Evolutionary conservation across 768 basidiomycete genomes (phyloP), one percentile per base, ranked within the genome.

Genomic region (Agrocybe chaxingu): DNA sequence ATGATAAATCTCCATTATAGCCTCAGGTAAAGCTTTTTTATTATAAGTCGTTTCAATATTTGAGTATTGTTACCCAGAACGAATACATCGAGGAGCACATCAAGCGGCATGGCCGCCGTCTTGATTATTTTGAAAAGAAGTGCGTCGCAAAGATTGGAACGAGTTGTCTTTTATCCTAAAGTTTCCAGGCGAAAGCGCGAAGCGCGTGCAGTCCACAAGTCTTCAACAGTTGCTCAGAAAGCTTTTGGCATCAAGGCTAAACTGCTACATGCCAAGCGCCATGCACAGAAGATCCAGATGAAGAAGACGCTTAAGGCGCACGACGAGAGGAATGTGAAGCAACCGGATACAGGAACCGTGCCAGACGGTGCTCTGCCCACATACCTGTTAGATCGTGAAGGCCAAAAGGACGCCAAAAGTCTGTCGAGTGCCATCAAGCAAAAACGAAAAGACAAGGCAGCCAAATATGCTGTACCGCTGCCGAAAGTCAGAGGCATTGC

Each of bases 301-400:
- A 96, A 93, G 73, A 99, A 98, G 78, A 95, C 93, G n/a, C 87
- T 99, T 70, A 98, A 97, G 69, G 94, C 94, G 8, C 97, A 99
- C 74, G 97, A 99, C 71, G 96, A 98, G 70, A 88, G 97, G 54
- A 94, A 98, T 64, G 84, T 98, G 74, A 99, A 98, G 73, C 89
- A 95, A 64, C 80, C 91, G 40, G 94, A 96, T 66, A 77, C 85
- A 1, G 85, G 85, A 1, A 76, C 87, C 12, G 82, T 86, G 36
- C 89, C 90, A 34, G 93, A 98, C 50, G 92, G 87, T 51, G 97
- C 97, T 41, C 76, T 98, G 30, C 97, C 97, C 13, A 87, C 96
- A 3, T 98, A 95, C 69, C 81, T 99, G 38, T 85, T 99, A 42
- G 97, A 99, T 66, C 85, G 97, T 51, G 97, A 98, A 65, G 89